phyloP scores from a whole-genome alignment of 345 rosid genomes.

The Camelina laxa region DNA sequence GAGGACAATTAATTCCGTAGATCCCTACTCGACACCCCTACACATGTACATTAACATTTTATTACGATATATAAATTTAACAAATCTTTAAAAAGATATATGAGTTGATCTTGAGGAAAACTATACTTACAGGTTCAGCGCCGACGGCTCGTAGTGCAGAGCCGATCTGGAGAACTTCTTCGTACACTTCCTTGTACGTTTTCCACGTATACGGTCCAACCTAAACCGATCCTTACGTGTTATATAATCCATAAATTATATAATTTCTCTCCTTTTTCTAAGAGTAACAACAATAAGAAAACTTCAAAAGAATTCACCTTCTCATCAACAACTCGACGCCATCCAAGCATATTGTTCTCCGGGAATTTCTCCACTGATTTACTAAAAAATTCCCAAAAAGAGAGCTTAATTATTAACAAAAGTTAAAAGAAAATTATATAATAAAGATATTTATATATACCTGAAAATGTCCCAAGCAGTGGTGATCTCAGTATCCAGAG shows the following conservation, averaged over 20 bases:
- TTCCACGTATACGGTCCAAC: slow-evolving; percentile 92
- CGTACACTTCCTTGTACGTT: slow-evolving; percentile 77
- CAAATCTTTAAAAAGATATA: not conserved
- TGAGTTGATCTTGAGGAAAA: not conserved
- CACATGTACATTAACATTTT: slow-evolving; percentile 10
- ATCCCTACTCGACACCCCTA: slow-evolving; percentile 89
- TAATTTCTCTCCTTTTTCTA: not conserved
- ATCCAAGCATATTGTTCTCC: slow-evolving; percentile 84
- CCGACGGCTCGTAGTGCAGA: slow-evolving; percentile 83
- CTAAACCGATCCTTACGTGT: slow-evolving; percentile 42
- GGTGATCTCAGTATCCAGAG: slow-evolving; percentile 49
- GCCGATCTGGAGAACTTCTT: slow-evolving; percentile 76
- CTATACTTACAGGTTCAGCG: slow-evolving; percentile 75
- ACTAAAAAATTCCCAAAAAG: slow-evolving; percentile 42
- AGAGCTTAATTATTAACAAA: not conserved
- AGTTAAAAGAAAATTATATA: not conserved
- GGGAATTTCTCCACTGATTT: slow-evolving; percentile 66
- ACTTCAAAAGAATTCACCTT: slow-evolving; percentile 53
- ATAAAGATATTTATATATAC: slow-evolving; percentile 35
- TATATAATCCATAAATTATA: too few species aligned
- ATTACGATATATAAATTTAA: not conserved
- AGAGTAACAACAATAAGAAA: not conserved
- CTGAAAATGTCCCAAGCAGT: slow-evolving; percentile 92
- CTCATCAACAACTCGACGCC: slow-evolving; percentile 69
- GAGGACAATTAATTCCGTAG: slow-evolving; percentile 93